Base-by-base conservation (phyloP, 345 rosid species). In the Rhodamnia rubescens region DNA sequence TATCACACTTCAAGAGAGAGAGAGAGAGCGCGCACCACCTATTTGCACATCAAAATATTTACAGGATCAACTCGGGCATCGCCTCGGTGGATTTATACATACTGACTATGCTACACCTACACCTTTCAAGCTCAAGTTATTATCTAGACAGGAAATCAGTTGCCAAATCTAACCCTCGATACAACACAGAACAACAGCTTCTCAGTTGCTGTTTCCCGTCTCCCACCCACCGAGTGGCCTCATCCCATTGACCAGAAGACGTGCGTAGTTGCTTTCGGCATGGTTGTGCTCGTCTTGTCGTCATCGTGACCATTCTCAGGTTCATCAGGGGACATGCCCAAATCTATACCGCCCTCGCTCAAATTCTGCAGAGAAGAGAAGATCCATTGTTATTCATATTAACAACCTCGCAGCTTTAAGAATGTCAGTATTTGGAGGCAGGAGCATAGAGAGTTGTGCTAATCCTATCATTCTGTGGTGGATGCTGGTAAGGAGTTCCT, bases 301-400 rank as follows among this genome's bases (percentile, higher is more conserved):
- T 32, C 20, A 22, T 32, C 84, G 11, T 27, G 52, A 29, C 90
- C 90, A 32, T 52, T 86, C 22, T 83, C 80, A 32, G 82, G 89
- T 55, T 94, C 93, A 83, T 94, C 90, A 90, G 92, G 85, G 87
- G 93, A 86, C 88, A 94, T 88, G 21, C 89, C 95, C 74, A 95
- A 81, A 82, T 92, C 95, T 91, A 93, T 83, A 36, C 83, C 85
- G 18, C 93, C 87, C 80, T 85, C 75, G 86, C 86, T 88, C 13
- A 90, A 88, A 61, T 93, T 92, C 97, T 94, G 89, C 91, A 93
- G 27, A 80, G 69, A 2, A 42, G 47, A 44, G 47, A 50, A 61
- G 32, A 53, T 14, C 84, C 58, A 47, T 58, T 40, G 75, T 32
- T 8, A 29, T 47, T 15, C 49, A 50, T 64, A 32, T 29, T 64